These are phyloP conservation scores for Lophium mytilinum DNA, from an alignment of 495 filamentous ascomycete genomes.

Conservation along the genomic window DNA sequence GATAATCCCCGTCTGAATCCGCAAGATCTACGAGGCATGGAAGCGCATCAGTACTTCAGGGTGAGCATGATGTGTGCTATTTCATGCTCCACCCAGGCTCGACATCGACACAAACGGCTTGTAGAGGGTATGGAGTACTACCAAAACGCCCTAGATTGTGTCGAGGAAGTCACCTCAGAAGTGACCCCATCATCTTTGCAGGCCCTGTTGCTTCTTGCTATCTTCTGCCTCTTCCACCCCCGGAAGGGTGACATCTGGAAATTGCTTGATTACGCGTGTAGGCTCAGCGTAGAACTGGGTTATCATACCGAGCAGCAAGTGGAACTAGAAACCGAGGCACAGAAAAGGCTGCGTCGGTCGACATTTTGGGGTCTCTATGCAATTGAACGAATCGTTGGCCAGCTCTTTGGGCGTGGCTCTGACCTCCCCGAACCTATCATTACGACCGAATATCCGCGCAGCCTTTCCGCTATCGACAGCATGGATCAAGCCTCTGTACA, in stretches of 20 bases:
- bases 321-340: constrained; percentile 1
- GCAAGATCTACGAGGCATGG: background rate
- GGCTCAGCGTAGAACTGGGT: constrained; percentile 5
- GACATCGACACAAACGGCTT: background rate
- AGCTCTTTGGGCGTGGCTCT: constrained; percentile 8
- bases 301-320: constrained; percentile 4
- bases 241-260: constrained; percentile 8
- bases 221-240: constrained; percentile 5
- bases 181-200: background rate
- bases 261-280: constrained; percentile 6
- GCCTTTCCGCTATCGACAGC: background rate
- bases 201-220: constrained; percentile 1
- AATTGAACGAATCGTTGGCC: constrained; percentile 6
- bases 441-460: constrained; percentile 3
- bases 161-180: constrained; percentile 9
- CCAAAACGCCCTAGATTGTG: constrained; percentile 4
- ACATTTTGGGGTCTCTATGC: constrained; percentile 12
- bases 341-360: constrained; percentile 7
- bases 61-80: constrained; percentile 11
- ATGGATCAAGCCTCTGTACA: constrained; percentile 1
- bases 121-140: constrained; percentile 8
- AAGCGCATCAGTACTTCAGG: constrained; percentile 7
- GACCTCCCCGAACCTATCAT: constrained; percentile 10
- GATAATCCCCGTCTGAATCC: background rate
- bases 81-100: background rate